phyloP scores from a whole-genome alignment of 129 eudicot genomes.

The Flaveria ramosissima region DNA sequence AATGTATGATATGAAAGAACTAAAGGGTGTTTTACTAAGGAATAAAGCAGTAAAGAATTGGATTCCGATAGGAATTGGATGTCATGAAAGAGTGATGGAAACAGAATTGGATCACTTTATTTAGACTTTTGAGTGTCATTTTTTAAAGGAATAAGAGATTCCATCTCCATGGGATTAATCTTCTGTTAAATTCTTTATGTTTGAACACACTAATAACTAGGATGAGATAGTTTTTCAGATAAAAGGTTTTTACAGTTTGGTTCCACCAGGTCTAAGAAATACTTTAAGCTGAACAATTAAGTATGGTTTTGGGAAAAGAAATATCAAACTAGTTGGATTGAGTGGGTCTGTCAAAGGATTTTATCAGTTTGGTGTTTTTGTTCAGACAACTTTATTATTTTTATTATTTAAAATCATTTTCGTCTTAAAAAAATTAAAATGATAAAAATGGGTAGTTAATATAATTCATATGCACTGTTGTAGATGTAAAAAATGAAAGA shows the following conservation, averaged over 20 bases:
- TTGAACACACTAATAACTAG: not conserved
- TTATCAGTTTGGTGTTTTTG: too few relatives aligned
- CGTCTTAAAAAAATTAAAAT: too few relatives aligned
- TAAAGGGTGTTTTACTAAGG: slow-evolving; percentile 16
- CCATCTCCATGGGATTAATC: slow-evolving; percentile 23
- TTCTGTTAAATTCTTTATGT: not conserved
- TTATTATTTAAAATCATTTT: too few relatives aligned
- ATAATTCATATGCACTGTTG: too few relatives aligned
- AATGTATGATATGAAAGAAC: not conserved
- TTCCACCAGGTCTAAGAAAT: too few relatives aligned
- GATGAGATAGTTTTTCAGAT: not conserved
- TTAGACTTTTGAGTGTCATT: slow-evolving; percentile 16
- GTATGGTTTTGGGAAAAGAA: not conserved
- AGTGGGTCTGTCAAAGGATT: too few relatives aligned
- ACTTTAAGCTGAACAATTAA: not conserved
- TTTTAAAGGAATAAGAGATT: slow-evolving; percentile 29
- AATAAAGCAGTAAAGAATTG: slow-evolving; percentile 44
- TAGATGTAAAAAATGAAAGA: too few relatives aligned
- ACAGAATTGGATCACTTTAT: slow-evolving; percentile 23
- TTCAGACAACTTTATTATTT: too few relatives aligned
- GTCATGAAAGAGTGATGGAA: slow-evolving; percentile 29
- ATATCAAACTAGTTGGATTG: too few relatives aligned
- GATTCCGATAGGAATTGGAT: slow-evolving; percentile 38
- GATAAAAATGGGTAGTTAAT: too few relatives aligned
- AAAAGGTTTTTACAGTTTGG: too few relatives aligned